These are phyloP conservation scores for Penicillium sp. DNA, from an alignment of 2,329 filamentous ascomycete genomes.

Conservation along the genomic window DNA sequence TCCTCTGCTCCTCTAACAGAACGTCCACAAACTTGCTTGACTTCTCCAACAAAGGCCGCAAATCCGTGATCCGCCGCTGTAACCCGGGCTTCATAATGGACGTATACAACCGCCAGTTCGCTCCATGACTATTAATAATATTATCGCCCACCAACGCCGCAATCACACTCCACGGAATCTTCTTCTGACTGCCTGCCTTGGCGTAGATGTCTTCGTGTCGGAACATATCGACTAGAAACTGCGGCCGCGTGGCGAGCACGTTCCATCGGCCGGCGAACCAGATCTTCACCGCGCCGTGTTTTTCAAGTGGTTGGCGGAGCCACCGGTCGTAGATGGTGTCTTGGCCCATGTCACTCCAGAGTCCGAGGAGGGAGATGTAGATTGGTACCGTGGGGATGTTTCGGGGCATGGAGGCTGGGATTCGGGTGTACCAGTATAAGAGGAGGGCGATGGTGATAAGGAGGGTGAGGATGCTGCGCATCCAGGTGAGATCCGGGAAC, in stretches of 20 bases:
- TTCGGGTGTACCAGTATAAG: constrained; percentile 30
- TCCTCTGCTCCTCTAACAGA: constrained; percentile 28
- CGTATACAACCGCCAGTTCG: constrained; percentile 42
- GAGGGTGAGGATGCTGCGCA: constrained; percentile 5
- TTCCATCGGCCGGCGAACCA: constrained; percentile 57
- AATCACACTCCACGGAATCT: constrained; percentile 47
- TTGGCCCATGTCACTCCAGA: constrained; percentile 34
- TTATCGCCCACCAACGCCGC: constrained; percentile 47
- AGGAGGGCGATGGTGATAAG: constrained; percentile 14
- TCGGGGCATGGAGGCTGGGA: constrained; percentile 26
- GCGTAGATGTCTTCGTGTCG: constrained; percentile 36
- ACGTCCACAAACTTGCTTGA: constrained; percentile 30
- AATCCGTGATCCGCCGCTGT: constrained; percentile 35
- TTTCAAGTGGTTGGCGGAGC: constrained; percentile 30
- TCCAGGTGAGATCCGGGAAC: constrained; percentile 5
- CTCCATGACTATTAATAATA: constrained; percentile 46
- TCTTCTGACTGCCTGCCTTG: constrained; percentile 49
- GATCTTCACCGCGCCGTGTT: constrained; percentile 51
- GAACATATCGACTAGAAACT: constrained; percentile 48
- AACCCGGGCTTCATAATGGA: constrained; percentile 44
- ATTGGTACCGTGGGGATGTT: constrained; percentile 31
- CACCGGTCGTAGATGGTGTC: constrained; percentile 32
- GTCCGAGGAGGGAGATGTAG: constrained; percentile 31
- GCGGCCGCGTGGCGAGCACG: constrained; percentile 51
- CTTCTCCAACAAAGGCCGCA: constrained; percentile 27